Conservation (phyloP, 2,329 filamentous ascomycete species). For the Dendryphion nanum region DNA sequence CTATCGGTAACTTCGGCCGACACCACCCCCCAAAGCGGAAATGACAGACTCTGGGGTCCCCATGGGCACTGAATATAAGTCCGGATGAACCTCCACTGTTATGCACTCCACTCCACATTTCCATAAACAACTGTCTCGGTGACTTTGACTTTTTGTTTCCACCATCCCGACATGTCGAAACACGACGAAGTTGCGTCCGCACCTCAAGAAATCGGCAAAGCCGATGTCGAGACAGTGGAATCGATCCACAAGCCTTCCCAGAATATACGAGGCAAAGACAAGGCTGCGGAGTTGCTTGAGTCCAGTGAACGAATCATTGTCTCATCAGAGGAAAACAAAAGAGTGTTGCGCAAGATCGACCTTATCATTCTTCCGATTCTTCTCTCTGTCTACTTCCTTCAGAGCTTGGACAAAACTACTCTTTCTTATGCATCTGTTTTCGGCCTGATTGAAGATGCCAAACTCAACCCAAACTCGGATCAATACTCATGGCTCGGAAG, state of each 20-base stretch:
- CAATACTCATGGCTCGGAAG: constrained; percentile 55
- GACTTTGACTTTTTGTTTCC: background rate
- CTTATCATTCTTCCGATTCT: constrained; percentile 54
- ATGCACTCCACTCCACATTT: too few relatives aligned
- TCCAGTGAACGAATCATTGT: constrained; percentile 48
- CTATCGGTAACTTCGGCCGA: constrained; percentile 23
- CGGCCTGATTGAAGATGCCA: constrained; percentile 58
- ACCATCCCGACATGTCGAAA: constrained; percentile 13
- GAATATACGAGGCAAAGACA: constrained; percentile 37
- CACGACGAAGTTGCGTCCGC: constrained; percentile 5
- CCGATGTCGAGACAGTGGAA: constrained; percentile 22
- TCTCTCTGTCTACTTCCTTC: constrained; percentile 61
- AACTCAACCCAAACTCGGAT: constrained; percentile 51
- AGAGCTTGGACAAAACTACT: constrained; percentile 63
- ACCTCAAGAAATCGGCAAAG: constrained; percentile 17
- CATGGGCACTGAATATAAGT: constrained; percentile 16
- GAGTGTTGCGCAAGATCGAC: constrained; percentile 53
- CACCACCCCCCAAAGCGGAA: constrained; percentile 1
- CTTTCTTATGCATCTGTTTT: constrained; percentile 63
- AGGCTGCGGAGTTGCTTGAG: constrained; percentile 51
- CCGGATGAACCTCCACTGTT: background rate
- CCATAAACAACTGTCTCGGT: too few relatives aligned
- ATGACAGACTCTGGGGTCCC: constrained; percentile 12
- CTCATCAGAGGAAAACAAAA: constrained; percentile 53
- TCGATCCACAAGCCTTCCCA: constrained; percentile 21